These are phyloP conservation scores for Camelina hispida DNA, from an alignment of 345 rosid genomes.

Conservation along the genomic window DNA sequence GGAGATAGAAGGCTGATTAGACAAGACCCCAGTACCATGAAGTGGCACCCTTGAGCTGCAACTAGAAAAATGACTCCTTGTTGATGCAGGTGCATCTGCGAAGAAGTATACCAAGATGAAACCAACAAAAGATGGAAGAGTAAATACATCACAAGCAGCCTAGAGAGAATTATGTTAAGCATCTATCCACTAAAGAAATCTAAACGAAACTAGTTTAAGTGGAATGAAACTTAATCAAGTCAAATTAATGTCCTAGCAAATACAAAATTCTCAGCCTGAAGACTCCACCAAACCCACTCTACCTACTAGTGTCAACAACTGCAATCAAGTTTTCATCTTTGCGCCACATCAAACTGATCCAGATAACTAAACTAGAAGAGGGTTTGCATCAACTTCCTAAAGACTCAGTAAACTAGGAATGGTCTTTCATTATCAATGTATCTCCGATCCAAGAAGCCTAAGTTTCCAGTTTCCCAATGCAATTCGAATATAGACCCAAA, in stretches of 20 bases:
- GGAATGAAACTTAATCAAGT: neutral
- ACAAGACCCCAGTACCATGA: conserved; percentile 49
- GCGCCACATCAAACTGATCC: neutral
- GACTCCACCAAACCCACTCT: conserved; percentile 1
- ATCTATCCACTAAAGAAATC: neutral
- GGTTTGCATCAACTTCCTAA: neutral
- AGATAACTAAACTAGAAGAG: neutral
- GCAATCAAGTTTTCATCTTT: conserved; percentile 7
- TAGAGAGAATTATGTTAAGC: neutral
- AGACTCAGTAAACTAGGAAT: neutral
- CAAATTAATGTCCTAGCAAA: neutral
- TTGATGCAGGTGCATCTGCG: conserved; percentile 53
- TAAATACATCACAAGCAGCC: neutral
- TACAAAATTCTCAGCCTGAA: neutral
- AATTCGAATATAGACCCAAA: neutral
- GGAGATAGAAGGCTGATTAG: conserved; percentile 50
- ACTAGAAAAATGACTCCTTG: conserved; percentile 53
- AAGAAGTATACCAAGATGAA: conserved; percentile 5
- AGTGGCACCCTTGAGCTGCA: conserved; percentile 73
- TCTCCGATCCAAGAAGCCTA: conserved; percentile 10
- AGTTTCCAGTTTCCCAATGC: neutral
- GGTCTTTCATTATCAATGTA: neutral
- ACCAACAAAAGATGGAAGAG: neutral
- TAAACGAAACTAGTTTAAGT: neutral
- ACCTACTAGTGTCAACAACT: neutral